Evolutionary conservation across 371 early-diverging fungal species (phyloP).

Genomic region (Zychaea mexicana): DNA sequence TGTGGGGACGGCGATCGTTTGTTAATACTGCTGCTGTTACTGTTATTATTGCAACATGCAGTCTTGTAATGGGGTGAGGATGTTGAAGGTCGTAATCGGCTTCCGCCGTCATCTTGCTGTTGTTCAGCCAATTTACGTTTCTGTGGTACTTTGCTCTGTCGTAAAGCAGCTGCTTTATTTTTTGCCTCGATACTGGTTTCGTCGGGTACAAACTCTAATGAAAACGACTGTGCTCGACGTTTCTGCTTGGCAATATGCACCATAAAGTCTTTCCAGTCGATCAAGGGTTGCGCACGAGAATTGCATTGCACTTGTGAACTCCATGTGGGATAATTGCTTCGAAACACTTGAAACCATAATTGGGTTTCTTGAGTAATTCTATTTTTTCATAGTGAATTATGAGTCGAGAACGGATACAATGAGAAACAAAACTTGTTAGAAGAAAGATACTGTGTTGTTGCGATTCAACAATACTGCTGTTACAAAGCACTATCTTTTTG

Average conservation of each 20-base stretch:
- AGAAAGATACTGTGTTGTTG: neutral
- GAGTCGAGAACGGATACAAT: too few species aligned
- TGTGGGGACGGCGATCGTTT: neutral
- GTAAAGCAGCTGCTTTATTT: neutral
- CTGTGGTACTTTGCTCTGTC: conserved; percentile 12
- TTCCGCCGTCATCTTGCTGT: neutral
- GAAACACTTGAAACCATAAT: conserved; percentile 37
- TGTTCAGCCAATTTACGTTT: conserved; percentile 15
- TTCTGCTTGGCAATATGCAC: conserved; percentile 25
- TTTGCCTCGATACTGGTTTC: conserved; percentile 11
- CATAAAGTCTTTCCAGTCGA: conserved; percentile 41
- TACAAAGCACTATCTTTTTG: neutral
- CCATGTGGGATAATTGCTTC: conserved; percentile 33
- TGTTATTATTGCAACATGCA: neutral
- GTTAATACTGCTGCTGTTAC: neutral
- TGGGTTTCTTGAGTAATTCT: conserved; percentile 21
- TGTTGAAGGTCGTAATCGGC: neutral
- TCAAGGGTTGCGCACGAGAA: conserved; percentile 14
- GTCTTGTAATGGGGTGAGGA: conserved; percentile 5
- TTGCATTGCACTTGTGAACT: conserved; percentile 24
- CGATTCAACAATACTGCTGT: neutral
- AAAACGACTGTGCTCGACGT: conserved; percentile 13
- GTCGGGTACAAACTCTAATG: conserved; percentile 24
- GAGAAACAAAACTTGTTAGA: too few species aligned
- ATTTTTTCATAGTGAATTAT: too few species aligned